Base-by-base conservation (phyloP, 2,329 filamentous ascomycete species). In the Tolypocladium ovalisporum region DNA sequence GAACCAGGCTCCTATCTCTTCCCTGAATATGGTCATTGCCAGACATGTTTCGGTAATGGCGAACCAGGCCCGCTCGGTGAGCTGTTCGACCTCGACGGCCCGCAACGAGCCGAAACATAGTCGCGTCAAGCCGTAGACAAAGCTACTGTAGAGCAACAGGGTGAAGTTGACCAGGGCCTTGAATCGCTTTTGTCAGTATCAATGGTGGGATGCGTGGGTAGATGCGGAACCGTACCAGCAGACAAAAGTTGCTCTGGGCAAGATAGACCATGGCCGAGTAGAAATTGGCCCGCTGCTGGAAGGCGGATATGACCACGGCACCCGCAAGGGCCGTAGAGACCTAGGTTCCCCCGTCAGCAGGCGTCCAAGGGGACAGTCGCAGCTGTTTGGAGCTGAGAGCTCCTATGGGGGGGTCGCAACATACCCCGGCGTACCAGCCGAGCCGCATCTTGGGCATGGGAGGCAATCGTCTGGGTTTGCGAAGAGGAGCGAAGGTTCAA, bases 61-160 rank as follows among this genome's bases (percentile, higher is more conserved):
- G 69, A 97, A 97, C 95, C 95, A 99, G 54, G 89, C 92, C 73
- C 93, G 93, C 73, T 99, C 94, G 69, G 96, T 97, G 17, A 99
- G 83, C 71, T 97, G 93, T 73, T 99, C 95, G 66, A 94, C 89
- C 76, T 99, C 94, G 76, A 96, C 90, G 32, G 91, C 88, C 63
- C 95, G 90, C 27, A 99, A 83, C 22, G 85, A 86, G 60, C 94
- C 94, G 68, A 93, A 99, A 69, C 95, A 90, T 55, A 97, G 78
- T 66, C 91, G 86, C 70, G 97, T 94, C 22, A 99, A 81, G 59
- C 85, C 88, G 73, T 92, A 96, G 61, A 97, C 84, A 65, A 96
- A 82, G 65, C 84, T 86, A 62, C 86, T 86, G 60, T 92, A 91
- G 59, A 89, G 71, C 56, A 99, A 81, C 59, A 97, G 85, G 58